Base-by-base conservation (phyloP, 305 asterid species). In the Solanum hybrid region DNA sequence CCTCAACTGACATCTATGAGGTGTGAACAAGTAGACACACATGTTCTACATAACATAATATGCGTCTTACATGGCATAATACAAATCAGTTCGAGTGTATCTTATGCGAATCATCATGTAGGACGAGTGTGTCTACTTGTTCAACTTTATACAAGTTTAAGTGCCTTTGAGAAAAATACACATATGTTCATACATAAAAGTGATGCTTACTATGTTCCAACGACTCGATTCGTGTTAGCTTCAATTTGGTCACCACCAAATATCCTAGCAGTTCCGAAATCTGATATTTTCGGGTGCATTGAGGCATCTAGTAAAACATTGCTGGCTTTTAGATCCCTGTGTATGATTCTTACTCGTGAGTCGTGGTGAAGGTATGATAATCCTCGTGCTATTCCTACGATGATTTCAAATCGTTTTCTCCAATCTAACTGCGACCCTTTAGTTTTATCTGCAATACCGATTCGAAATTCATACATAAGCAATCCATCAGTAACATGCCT, bases 301-400 rank as follows among this genome's bases (percentile, higher is more conserved):
- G 45, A 72, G 3, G 78, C 88, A 87, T 91, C 93, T 13, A 93
- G 82, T 64, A 92, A 90, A 22, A 93, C 87, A 37, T 93, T 93
- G 90, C 93, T 93, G 13, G 93, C 91, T 89, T 93, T 93, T 42
- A 93, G 71, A 89, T 93, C 94, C 85, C 94, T 91, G 36, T 93
- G 94, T 69, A 93, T 90, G 36, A 91, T 91, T 88, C 90, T 89
- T 56, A 93, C 71, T 72, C 93, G 89, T 6, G 94, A 93, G 27
- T 93, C 93, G 2, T 90, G 93, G 27, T 93, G 94, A 32, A 93
- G 93, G 75, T 92, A 93, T 22, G 92, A 75, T 35, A 93, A 69
- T 72, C 93, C 93, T 35, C 91, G 89, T 12, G 93, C 91, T 66
- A 93, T 88, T 13, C 94, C 94, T n/a, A 87, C 60, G 26, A 92